Evolutionary conservation across 257 asterid genomes (phyloP).

Genomic region (Solanum pinnatisectum): DNA sequence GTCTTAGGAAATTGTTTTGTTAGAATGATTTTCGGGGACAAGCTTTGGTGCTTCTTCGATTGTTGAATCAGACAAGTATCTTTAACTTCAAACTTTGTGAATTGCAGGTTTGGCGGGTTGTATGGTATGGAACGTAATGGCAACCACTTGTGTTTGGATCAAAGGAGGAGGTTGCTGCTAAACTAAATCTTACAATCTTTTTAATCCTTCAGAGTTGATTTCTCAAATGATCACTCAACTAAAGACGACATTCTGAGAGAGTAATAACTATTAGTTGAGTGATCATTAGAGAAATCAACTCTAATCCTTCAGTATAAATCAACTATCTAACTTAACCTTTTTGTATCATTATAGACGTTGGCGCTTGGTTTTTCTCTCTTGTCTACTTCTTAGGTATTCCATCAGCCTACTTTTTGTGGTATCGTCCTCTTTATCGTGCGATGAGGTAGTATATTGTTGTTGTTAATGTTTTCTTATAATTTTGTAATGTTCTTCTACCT

Average conservation of each 20-base stretch:
- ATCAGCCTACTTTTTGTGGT: slow-evolving; percentile 78
- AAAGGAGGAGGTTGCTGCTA: slow-evolving; percentile 60
- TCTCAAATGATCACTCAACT: not conserved
- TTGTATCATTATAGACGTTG: slow-evolving; percentile 37
- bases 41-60: not conserved
- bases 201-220: not conserved
- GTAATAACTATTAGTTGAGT: not conserved
- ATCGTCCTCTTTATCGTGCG: slow-evolving; percentile 97
- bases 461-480: not conserved
- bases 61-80: not conserved
- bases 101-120: slow-evolving; percentile 57
- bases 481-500: not conserved
- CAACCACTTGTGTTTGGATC: slow-evolving; percentile 64
- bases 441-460: slow-evolving; percentile 42
- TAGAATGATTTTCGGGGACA: not conserved
- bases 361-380: slow-evolving; percentile 63
- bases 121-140: slow-evolving; percentile 57
- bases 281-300: not conserved
- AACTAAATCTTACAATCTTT: not conserved
- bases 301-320: not conserved
- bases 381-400: slow-evolving; percentile 79
- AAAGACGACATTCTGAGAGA: not conserved
- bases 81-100: not conserved
- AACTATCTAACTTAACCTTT: not conserved
- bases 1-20: not conserved